Conservation (phyloP, 1,139 yeast species). For the Meyerozyma elateridarum region DNA sequence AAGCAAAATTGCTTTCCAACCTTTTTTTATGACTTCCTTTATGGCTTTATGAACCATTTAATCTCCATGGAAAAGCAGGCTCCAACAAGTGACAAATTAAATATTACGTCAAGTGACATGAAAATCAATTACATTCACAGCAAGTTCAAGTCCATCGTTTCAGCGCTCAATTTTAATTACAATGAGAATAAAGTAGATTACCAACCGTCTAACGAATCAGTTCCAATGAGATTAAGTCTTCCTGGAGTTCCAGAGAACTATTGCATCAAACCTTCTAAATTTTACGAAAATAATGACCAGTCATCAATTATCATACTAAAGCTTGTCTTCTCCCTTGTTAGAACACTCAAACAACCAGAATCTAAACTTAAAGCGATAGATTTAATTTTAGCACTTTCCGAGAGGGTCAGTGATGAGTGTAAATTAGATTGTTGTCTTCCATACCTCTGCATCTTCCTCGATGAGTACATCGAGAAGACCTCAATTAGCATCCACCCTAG, state of each 20-base stretch:
- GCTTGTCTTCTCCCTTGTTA: constrained; percentile 57
- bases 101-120: constrained; percentile 44
- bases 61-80: background rate
- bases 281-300: constrained; percentile 24
- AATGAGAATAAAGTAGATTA: constrained; percentile 8
- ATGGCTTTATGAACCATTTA: constrained; percentile 54
- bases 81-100: constrained; percentile 6
- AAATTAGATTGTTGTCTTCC: constrained; percentile 86
- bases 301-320: constrained; percentile 63
- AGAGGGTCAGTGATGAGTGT: constrained; percentile 72
- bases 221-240: constrained; percentile 47
- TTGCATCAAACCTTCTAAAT: constrained; percentile 33
- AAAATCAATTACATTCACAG: constrained; percentile 55
- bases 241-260: constrained; percentile 45
- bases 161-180: constrained; percentile 43
- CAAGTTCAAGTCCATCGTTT: constrained; percentile 50
- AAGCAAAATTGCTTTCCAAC: constrained; percentile 59
- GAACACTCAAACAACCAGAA: constrained; percentile 59
- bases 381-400: constrained; percentile 70
- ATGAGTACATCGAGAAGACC: constrained; percentile 26
- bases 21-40: constrained; percentile 65
- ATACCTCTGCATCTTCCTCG: constrained; percentile 50
- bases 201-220: constrained; percentile 5
- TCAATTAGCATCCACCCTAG: constrained; percentile 5
- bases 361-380: constrained; percentile 73